phyloP scores from a whole-genome alignment of 2,329 filamentous ascomycete genomes.

The Incumbomyces lentus region DNA sequence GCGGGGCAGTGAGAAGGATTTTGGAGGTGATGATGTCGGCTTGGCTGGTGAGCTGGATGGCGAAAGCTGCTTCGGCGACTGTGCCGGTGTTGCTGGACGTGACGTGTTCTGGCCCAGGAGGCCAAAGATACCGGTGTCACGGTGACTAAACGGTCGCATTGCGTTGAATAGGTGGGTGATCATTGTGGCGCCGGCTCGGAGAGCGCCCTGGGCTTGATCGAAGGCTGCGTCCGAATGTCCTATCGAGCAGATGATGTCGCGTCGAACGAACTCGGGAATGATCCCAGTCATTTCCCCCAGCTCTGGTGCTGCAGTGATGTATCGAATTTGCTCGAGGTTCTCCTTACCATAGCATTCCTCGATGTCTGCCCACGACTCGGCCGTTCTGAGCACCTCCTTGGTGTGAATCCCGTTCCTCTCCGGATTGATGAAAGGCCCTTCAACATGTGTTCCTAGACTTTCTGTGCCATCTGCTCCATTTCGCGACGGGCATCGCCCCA shows the following conservation, averaged over 20 bases:
- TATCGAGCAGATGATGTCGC: constrained; percentile 66
- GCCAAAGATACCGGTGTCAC: constrained; percentile 83
- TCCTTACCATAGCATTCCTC: constrained; percentile 49
- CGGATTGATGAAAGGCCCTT: constrained; percentile 77
- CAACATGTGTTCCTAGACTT: constrained; percentile 79
- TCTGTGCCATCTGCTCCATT: constrained; percentile 60
- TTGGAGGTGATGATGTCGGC: not conserved
- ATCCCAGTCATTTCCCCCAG: constrained; percentile 56
- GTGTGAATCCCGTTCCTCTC: constrained; percentile 83
- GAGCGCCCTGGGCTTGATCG: constrained; percentile 62
- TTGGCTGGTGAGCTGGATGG: constrained; percentile 13
- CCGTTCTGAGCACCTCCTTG: constrained; percentile 54
- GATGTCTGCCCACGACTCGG: constrained; percentile 51
- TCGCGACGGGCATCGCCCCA: constrained; percentile 54
- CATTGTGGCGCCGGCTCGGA: constrained; percentile 71
- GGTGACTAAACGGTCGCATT: constrained; percentile 81
- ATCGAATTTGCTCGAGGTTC: constrained; percentile 59
- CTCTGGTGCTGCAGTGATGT: constrained; percentile 83
- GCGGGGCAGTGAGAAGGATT: not conserved
- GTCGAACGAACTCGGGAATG: constrained; percentile 55
- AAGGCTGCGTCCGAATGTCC: constrained; percentile 84
- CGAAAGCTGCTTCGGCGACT: constrained; percentile 13
- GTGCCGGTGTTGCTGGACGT: constrained; percentile 12
- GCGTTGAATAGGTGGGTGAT: constrained; percentile 92
- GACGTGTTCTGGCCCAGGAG: constrained; percentile 58